phyloP scores from a whole-genome alignment of 2,329 filamentous ascomycete genomes.

The Metarhizium rileyi region DNA sequence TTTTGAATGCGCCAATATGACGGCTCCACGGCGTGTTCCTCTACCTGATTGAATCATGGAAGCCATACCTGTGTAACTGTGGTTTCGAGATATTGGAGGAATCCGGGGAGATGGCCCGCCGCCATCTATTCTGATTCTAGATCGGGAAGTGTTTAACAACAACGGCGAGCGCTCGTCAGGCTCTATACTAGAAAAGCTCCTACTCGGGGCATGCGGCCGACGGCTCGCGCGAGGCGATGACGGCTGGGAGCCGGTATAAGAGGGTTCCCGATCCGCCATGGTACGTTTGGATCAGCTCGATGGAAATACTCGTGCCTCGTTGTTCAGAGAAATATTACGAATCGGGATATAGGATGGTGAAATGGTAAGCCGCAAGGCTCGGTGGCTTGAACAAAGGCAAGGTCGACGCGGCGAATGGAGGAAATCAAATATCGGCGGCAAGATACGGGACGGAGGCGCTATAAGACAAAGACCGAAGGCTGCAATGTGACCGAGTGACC shows the following conservation, averaged over 20 bases:
- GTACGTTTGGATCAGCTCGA: background rate
- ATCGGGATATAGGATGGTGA: background rate
- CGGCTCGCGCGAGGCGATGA: constrained; percentile 23
- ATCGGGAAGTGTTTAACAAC: constrained; percentile 29
- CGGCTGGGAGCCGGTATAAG: constrained; percentile 20
- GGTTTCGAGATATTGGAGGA: constrained; percentile 25
- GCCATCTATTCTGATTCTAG: constrained; percentile 32
- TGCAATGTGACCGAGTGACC: background rate
- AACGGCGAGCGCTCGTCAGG: constrained; percentile 34
- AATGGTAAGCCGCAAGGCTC: no score
- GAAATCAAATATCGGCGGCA: background rate
- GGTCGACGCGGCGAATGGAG: background rate
- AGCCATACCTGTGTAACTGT: constrained; percentile 33
- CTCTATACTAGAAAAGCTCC: constrained; percentile 19
- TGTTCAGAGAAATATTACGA: background rate
- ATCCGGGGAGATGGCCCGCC: constrained; percentile 18
- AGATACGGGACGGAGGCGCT: background rate
- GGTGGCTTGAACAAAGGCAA: no score
- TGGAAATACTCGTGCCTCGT: background rate
- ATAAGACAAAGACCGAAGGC: background rate
- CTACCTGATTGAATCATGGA: background rate
- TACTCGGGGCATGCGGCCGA: constrained; percentile 16
- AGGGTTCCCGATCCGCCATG: constrained; percentile 23
- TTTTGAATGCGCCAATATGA: background rate
- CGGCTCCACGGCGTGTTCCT: background rate